A percentile compares a stretch with the other conserved stretches of the same genome.
phyloP scores from a whole-genome alignment of 345 rosid genomes.

The Cochlearia excelsa region DNA sequence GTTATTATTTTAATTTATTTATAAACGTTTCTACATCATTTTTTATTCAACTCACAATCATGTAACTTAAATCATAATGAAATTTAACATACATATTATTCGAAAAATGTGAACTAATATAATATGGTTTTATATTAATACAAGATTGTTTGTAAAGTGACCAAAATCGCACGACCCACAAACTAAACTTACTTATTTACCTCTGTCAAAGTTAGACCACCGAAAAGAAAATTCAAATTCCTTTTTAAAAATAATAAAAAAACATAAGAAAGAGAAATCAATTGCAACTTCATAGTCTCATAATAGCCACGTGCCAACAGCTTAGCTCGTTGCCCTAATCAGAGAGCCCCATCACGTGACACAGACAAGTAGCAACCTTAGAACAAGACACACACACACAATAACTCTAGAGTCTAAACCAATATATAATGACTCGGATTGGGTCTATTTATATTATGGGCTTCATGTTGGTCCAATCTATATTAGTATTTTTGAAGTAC shows the following conservation, averaged over 20 bases:
- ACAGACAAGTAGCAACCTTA: constrained; percentile 4
- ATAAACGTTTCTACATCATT: too few relatives aligned
- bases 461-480: too few relatives aligned
- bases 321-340: constrained; percentile 13
- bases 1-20: too few relatives aligned
- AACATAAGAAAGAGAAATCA: constrained; percentile 3
- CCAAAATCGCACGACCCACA: neutral
- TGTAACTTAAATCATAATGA: too few relatives aligned
- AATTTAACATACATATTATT: too few relatives aligned
- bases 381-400: neutral
- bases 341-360: constrained; percentile 12
- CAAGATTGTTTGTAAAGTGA: too few relatives aligned
- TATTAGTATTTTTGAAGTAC: too few relatives aligned
- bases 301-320: constrained; percentile 13
- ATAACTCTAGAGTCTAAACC: constrained; percentile 1
- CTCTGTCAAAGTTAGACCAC: neutral
- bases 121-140: too few relatives aligned
- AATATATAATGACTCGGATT: neutral
- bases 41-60: too few relatives aligned
- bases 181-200: neutral
- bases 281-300: neutral
- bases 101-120: too few relatives aligned
- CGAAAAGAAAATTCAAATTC: neutral
- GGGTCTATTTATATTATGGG: too few relatives aligned
- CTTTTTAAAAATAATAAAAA: neutral